These are phyloP conservation scores for Thelonectria blattea DNA, from an alignment of 2,329 filamentous ascomycete species.

Conservation along the genomic window DNA sequence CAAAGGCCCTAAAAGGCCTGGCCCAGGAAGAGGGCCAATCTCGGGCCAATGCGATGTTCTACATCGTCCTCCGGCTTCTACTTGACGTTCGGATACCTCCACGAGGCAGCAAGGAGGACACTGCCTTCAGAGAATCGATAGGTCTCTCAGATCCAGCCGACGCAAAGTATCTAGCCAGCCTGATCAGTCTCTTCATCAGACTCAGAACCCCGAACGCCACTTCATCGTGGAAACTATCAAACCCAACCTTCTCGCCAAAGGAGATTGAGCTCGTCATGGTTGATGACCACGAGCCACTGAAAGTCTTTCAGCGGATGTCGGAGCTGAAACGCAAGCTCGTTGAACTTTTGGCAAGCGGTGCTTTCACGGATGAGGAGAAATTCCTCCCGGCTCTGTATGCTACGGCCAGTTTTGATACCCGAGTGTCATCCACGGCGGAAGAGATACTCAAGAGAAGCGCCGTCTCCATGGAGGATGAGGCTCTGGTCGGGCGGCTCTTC, in stretches of 20 bases:
- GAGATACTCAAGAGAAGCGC: conserved; percentile 84
- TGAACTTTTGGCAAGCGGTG: conserved; percentile 79
- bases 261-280: conserved; percentile 42
- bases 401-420: conserved; percentile 80
- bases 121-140: conserved; percentile 67
- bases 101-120: conserved; percentile 80
- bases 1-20: conserved; percentile 50
- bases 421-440: conserved; percentile 83
- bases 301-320: conserved; percentile 48
- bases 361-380: conserved; percentile 83
- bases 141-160: conserved; percentile 72
- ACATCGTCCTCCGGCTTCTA: conserved; percentile 79
- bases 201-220: conserved; percentile 41
- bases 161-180: conserved; percentile 73
- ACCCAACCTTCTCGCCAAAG: conserved; percentile 41
- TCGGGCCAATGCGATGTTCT: conserved; percentile 70
- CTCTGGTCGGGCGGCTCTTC: conserved; percentile 71
- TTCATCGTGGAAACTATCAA: conserved; percentile 40
- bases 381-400: conserved; percentile 86
- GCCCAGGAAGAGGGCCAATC: conserved; percentile 41
- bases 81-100: conserved; percentile 74
- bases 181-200: conserved; percentile 77
- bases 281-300: conserved; percentile 66
- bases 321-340: conserved; percentile 64
- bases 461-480: conserved; percentile 73